Evolutionary conservation across 1,284 basidiomycete genomes (phyloP).

Genomic region (Tilletia indica): DNA sequence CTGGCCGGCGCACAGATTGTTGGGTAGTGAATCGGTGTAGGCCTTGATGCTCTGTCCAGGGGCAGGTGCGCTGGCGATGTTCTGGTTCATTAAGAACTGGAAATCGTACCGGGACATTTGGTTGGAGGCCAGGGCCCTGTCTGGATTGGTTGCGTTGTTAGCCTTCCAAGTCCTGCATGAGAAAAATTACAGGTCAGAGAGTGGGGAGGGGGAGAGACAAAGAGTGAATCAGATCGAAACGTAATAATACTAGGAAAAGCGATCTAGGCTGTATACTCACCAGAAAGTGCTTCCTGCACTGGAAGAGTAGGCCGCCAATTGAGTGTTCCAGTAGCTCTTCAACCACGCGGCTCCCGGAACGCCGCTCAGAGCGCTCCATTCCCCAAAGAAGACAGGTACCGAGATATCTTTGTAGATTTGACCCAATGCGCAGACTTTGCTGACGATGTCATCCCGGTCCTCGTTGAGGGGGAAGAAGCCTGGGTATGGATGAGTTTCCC

Average conservation of each 20-base stretch:
- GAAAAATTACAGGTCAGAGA: not conserved
- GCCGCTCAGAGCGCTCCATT: constrained; percentile 42
- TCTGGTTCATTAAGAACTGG: constrained; percentile 30
- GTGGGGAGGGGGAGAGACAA: too few relatives aligned
- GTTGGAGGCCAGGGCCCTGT: constrained; percentile 24
- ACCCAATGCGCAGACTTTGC: constrained; percentile 22
- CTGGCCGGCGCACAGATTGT: not conserved
- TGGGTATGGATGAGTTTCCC: constrained; percentile 50
- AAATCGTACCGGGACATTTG: constrained; percentile 39
- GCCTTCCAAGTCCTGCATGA: constrained; percentile 24
- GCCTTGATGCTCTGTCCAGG: not conserved
- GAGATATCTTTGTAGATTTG: constrained; percentile 22
- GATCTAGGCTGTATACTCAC: constrained; percentile 28
- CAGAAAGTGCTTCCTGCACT: constrained; percentile 52
- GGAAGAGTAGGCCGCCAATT: constrained; percentile 44
- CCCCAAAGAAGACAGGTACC: constrained; percentile 44
- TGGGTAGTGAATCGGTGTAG: not conserved
- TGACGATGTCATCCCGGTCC: constrained; percentile 2
- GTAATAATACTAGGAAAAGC: not conserved
- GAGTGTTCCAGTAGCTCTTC: constrained; percentile 36
- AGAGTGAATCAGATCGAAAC: too few relatives aligned
- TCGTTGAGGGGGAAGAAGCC: constrained; percentile 3
- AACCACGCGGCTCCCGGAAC: constrained; percentile 27
- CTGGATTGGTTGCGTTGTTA: constrained; percentile 27
- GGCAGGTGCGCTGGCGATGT: constrained; percentile 31